Conservation (phyloP, 2,329 filamentous ascomycete genomes). For the Teratosphaeria destructans region DNA sequence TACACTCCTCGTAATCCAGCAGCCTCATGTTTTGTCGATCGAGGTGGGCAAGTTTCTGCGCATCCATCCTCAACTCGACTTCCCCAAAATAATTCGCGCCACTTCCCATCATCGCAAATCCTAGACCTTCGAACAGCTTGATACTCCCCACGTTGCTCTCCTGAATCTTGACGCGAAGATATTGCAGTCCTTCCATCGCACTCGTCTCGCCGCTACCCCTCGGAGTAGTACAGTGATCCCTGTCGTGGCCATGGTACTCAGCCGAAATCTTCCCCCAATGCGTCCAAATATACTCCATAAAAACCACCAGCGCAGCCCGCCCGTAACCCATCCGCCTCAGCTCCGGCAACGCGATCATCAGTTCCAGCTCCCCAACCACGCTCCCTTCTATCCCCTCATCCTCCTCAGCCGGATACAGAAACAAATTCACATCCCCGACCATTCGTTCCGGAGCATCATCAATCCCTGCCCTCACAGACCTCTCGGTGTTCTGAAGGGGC, state of each 20-base stretch:
- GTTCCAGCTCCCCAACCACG: constrained; percentile 63
- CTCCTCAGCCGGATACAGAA: constrained; percentile 51
- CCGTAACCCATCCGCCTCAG: constrained; percentile 57
- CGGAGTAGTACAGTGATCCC: too few relatives aligned
- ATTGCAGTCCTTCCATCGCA: constrained; percentile 22
- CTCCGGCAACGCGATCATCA: constrained; percentile 63
- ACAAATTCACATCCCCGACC: constrained; percentile 51
- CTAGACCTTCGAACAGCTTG: constrained; percentile 49
- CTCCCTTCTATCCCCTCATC: constrained; percentile 29
- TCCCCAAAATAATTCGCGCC: constrained; percentile 58
- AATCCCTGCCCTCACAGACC: constrained; percentile 27
- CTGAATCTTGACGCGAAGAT: constrained; percentile 53
- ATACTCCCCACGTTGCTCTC: constrained; percentile 47
- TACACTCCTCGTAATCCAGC: background rate
- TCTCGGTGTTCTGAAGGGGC: constrained; percentile 13
- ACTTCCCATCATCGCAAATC: constrained; percentile 42
- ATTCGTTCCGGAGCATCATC: constrained; percentile 44
- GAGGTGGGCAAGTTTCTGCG: constrained; percentile 3
- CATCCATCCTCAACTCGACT: constrained; percentile 44
- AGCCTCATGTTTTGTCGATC: background rate
- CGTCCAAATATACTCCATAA: constrained; percentile 57
- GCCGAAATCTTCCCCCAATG: constrained; percentile 41
- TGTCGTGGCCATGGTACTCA: background rate
- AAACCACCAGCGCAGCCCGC: constrained; percentile 51
- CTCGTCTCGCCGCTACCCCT: background rate